Percentiles rank a stretch among this genome's conserved stretches.
phyloP scores from a whole-genome alignment of 1,139 yeast species.

The Blastobotrys buckinghamii region DNA sequence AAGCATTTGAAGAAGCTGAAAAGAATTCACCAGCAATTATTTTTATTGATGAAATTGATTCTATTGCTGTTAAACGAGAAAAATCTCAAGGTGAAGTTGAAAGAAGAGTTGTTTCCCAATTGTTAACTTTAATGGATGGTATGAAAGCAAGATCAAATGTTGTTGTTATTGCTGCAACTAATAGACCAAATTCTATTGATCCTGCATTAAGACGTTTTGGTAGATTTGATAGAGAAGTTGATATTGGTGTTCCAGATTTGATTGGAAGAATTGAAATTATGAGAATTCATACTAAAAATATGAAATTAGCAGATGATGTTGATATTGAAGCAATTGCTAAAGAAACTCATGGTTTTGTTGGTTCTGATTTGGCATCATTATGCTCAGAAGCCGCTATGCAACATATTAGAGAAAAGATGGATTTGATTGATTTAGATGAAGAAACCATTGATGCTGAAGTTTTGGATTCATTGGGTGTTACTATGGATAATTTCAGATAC shows the following conservation, averaged over 20 bases:
- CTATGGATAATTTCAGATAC: conserved; percentile 97
- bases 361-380: conserved; percentile 88
- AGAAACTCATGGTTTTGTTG: conserved; percentile 97
- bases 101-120: conserved; percentile 96
- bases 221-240: conserved; percentile 98
- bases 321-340: conserved; percentile 88
- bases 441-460: conserved; percentile 98
- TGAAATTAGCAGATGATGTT: conserved; percentile 93
- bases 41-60: conserved; percentile 97
- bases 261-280: conserved; percentile 96
- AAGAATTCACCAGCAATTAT: conserved; percentile 96
- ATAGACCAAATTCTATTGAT: conserved; percentile 97
- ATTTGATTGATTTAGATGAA: conserved; percentile 92
- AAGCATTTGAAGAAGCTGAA: conserved; percentile 99
- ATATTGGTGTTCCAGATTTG: conserved; percentile 98
- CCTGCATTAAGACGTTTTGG: conserved; percentile 99
- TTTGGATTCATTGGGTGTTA: conserved; percentile 92
- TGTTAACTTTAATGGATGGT: conserved; percentile 97
- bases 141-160: conserved; percentile 98
- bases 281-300: conserved; percentile 91
- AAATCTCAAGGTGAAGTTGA: conserved; percentile 99
- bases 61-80: conserved; percentile 99
- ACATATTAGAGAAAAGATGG: conserved; percentile 99
- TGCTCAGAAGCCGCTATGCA: conserved; percentile 99
- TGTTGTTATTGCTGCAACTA: conserved; percentile 93